Evolutionary conservation across 768 basidiomycete species (phyloP).

Genomic region (Filobasidium wieringae): DNA sequence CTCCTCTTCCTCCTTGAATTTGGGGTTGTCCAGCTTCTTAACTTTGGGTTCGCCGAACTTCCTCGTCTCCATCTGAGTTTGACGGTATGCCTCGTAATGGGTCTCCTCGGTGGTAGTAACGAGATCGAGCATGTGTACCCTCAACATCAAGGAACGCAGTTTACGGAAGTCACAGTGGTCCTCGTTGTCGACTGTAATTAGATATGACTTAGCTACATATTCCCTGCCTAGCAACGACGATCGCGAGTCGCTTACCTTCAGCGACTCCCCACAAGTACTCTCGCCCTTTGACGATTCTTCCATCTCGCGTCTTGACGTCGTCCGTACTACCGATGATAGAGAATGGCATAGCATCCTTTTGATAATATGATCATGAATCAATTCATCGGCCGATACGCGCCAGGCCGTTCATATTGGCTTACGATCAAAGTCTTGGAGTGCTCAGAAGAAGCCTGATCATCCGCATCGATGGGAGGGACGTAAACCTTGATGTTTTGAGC

Average conservation of each 20-base stretch:
- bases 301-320: conserved; percentile 83
- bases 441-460: conserved; percentile 74
- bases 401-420: background rate
- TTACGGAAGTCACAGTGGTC: conserved; percentile 99
- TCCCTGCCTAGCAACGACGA: too few species aligned
- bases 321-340: conserved; percentile 96
- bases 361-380: background rate
- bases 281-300: conserved; percentile 86
- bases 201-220: too few species aligned
- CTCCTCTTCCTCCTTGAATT: conserved; percentile 99
- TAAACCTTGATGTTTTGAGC: conserved; percentile 94
- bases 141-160: conserved; percentile 82
- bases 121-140: conserved; percentile 96
- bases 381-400: background rate
- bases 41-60: conserved; percentile 98
- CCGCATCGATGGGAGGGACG: conserved; percentile 78
- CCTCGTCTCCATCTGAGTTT: conserved; percentile 98
- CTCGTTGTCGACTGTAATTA: conserved; percentile 85
- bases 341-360: conserved; percentile 76
- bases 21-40: conserved; percentile 97
- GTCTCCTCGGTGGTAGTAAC: conserved; percentile 89
- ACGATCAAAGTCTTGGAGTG: conserved; percentile 67
- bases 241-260: conserved; percentile 55
- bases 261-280: conserved; percentile 99
- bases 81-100: conserved; percentile 96